These are phyloP conservation scores for Penicillium cinerascens DNA, from an alignment of 495 filamentous ascomycete genomes.

Conservation along the genomic window DNA sequence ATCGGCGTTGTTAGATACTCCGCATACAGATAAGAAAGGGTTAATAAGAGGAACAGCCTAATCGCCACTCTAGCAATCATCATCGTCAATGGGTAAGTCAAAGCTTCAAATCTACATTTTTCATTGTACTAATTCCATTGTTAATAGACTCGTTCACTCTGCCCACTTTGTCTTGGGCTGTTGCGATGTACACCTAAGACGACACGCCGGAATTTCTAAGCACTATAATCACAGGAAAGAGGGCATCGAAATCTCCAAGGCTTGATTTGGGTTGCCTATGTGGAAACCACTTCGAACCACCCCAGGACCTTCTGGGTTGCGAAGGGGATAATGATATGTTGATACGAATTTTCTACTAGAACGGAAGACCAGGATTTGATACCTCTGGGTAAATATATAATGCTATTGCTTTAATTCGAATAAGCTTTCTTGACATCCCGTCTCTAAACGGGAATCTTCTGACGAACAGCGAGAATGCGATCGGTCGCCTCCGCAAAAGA, in stretches of 20 bases:
- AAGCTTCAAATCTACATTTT: background rate
- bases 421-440: no score
- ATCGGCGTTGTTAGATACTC: background rate
- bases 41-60: background rate
- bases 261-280: background rate
- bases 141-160: background rate
- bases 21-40: background rate
- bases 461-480: constrained; percentile 22
- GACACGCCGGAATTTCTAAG: background rate
- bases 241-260: background rate
- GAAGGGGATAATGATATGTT: background rate
- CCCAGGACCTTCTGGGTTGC: no score
- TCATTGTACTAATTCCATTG: background rate
- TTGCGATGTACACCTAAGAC: background rate
- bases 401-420: background rate
- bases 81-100: background rate
- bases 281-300: background rate
- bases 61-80: background rate
- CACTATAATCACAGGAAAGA: background rate
- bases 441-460: no score
- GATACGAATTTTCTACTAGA: background rate
- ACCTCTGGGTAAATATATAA: background rate
- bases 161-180: background rate
- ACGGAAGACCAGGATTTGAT: background rate
- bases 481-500: constrained; percentile 17